Evolutionary conservation across 495 filamentous ascomycete species (phyloP).

Genomic region (Xylaria telfairii): DNA sequence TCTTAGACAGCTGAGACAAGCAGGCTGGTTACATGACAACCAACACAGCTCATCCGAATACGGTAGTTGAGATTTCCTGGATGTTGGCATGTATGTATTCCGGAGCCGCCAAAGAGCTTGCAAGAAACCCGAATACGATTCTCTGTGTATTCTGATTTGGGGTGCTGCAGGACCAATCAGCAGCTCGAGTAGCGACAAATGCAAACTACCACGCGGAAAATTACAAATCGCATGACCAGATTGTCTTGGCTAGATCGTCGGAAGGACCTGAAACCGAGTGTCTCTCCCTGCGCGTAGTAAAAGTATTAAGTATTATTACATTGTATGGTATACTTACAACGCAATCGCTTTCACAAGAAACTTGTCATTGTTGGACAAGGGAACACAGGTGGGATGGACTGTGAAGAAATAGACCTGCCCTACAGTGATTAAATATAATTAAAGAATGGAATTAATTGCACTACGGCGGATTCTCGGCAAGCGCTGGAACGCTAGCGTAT

Average conservation of each 20-base stretch:
- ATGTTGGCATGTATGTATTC: background rate
- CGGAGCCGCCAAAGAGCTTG: background rate
- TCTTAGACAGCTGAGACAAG: background rate
- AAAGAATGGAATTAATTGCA: too few species aligned
- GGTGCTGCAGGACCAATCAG: background rate
- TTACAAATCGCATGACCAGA: constrained; percentile 17
- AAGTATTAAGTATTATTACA: too few species aligned
- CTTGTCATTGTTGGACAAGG: background rate
- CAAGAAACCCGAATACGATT: constrained; percentile 20
- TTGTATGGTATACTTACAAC: background rate
- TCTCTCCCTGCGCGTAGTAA: background rate
- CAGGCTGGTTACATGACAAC: background rate
- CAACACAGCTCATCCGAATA: background rate
- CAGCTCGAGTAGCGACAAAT: background rate
- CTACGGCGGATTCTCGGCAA: background rate
- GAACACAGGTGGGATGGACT: background rate
- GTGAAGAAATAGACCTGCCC: background rate
- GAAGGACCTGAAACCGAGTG: background rate
- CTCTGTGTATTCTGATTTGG: background rate
- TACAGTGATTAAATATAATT: too few species aligned
- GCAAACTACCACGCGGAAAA: background rate
- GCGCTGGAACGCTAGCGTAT: background rate
- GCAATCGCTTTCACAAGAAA: background rate
- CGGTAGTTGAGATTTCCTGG: background rate
- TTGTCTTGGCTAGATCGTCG: constrained; percentile 3